Conservation (phyloP, 2,329 filamentous ascomycete genomes). For the Penicillium brevicompactum region DNA sequence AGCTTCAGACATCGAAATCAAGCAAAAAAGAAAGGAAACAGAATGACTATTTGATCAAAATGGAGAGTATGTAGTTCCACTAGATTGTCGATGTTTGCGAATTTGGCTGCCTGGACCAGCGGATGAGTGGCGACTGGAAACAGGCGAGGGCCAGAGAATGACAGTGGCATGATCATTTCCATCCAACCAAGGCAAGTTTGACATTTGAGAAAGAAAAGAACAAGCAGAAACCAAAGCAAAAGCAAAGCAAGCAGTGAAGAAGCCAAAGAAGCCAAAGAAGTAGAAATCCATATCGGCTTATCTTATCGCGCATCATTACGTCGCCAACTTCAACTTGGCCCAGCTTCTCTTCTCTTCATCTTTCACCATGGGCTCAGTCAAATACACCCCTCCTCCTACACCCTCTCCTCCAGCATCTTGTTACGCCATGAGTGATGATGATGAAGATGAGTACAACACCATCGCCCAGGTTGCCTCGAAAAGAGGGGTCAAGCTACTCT, state of each 20-base stretch:
- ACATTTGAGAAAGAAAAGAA: not conserved
- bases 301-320: slow-evolving; percentile 12
- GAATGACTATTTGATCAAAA: too few species aligned
- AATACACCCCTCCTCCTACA: slow-evolving; percentile 43
- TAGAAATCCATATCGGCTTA: not conserved
- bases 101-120: slow-evolving; percentile 9
- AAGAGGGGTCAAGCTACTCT: slow-evolving; percentile 87
- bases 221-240: not conserved
- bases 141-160: not conserved
- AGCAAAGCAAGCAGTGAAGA: not conserved
- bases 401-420: slow-evolving; percentile 83
- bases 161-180: not conserved
- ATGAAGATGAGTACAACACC: slow-evolving; percentile 93
- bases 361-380: slow-evolving; percentile 35
- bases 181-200: not conserved
- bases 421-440: slow-evolving; percentile 95
- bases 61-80: not conserved
- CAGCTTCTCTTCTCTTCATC: slow-evolving; percentile 3
- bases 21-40: not conserved
- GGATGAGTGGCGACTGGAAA: slow-evolving; percentile 1
- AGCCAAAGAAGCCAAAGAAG: not conserved
- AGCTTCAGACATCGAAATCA: too few species aligned
- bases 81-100: not conserved
- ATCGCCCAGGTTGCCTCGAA: slow-evolving; percentile 78
- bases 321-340: not conserved